Evolutionary conservation across 257 asterid genomes (phyloP), one percentile per base, ranked within the genome.

Genomic region (Nicotiana noctiflora): DNA sequence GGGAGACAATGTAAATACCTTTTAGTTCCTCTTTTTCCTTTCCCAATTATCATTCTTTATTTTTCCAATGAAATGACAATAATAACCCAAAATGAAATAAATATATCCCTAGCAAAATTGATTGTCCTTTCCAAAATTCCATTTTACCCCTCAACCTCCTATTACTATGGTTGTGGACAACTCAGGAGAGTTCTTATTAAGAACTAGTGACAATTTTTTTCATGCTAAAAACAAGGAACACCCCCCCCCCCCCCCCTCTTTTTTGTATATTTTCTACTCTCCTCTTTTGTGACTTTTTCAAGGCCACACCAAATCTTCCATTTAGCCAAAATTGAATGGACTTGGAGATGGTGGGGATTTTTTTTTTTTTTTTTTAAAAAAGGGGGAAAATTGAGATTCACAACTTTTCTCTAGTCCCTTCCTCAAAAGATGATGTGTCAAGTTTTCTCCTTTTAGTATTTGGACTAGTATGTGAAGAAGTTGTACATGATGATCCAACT

Each of bases 391-490:
- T 2, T 44, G 7, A 70, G 59, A 70, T 44, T 40, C 60, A 23
- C 12, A 44, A 46, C 78, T 72, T 46, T 72, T 46, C 37, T 72
- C 21, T 6, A 49, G 23, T 72, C 59, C 40, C 44, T 2, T 72
- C 40, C 14, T 44, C 37, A 19, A 14, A 37, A 60, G 53, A n/a
- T 15, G 19, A 29, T 51, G 81, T 84, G 80, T 89, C 90, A 80
- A 89, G 79, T 81, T 81, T 91, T 87, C 92, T 89, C 90, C 88
- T 88, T 85, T 91, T 91, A 64, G 82, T 81, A 2, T 87, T 84
- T 37, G 90, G 90, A 62, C 84, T 84, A 59, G 27, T 79, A 64
- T 84, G 81, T 82, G 91, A 82, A 61, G 90, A 81, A 75, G 62
- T 82, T 66, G 88, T 85, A 77, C 89, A 89, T 84, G 91, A 86